Evolutionary conservation across 805 yeast genomes (phyloP).

Genomic region (Debaryomyces tyrocola): DNA sequence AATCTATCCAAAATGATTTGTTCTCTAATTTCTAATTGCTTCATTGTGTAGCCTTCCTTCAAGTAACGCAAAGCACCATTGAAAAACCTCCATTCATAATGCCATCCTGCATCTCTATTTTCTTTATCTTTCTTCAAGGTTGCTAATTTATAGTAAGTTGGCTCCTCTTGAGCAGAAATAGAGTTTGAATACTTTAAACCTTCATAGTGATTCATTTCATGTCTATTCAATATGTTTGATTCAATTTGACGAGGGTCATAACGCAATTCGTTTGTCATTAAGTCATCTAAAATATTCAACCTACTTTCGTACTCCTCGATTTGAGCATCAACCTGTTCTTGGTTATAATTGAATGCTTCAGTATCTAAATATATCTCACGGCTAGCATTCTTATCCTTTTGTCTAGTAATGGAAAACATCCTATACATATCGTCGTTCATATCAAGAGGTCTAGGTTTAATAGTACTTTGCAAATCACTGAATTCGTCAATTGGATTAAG

Average conservation of each 20-base stretch:
- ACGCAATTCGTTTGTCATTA: slow-evolving; percentile 9
- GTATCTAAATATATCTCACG: slow-evolving; percentile 23
- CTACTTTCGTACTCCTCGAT: slow-evolving; percentile 21
- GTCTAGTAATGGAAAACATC: slow-evolving; percentile 23
- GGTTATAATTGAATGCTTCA: slow-evolving; percentile 25
- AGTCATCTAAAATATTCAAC: slow-evolving; percentile 8
- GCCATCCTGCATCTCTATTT: slow-evolving; percentile 47
- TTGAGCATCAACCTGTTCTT: slow-evolving; percentile 23
- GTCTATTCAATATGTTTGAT: slow-evolving; percentile 11
- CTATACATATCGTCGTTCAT: slow-evolving; percentile 21
- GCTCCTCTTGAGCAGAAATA: slow-evolving; percentile 19
- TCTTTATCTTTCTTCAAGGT: slow-evolving; percentile 23
- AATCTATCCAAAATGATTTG: slow-evolving; percentile 20
- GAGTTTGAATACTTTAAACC: slow-evolving; percentile 19
- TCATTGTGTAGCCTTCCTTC: slow-evolving; percentile 25
- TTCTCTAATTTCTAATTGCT: slow-evolving; percentile 21
- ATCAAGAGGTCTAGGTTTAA: slow-evolving; percentile 24
- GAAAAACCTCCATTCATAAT: slow-evolving; percentile 60
- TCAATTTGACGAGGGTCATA: slow-evolving; percentile 10
- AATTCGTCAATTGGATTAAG: slow-evolving; percentile 36
- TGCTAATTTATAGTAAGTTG: slow-evolving; percentile 38
- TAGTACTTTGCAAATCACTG: slow-evolving; percentile 15
- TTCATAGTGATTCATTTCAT: slow-evolving; percentile 20
- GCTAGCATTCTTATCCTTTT: slow-evolving; percentile 16
- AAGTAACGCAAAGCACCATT: slow-evolving; percentile 52